phyloP scores from a whole-genome alignment of 495 filamentous ascomycete species.

The Neurospora sp. region DNA sequence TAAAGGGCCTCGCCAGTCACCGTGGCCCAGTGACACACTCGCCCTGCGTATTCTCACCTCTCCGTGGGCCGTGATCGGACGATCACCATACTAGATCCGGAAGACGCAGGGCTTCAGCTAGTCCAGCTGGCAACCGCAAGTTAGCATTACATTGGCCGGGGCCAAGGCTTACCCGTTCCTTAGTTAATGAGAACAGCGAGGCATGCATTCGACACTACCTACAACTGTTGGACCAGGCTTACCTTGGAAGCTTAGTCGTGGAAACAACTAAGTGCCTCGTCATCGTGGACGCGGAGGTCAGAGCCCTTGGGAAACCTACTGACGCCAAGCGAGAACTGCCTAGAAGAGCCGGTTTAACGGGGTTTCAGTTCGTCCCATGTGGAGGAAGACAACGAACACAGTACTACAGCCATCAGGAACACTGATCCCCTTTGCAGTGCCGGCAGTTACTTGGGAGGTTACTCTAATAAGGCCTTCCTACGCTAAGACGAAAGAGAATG shows the following conservation, averaged over 20 bases:
- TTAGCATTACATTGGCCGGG: neutral
- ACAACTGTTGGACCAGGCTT: neutral
- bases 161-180: neutral
- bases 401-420: neutral
- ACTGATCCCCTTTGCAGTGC: neutral
- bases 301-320: neutral
- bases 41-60: neutral
- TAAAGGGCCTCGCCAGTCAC: neutral
- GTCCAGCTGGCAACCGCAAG: neutral
- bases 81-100: neutral
- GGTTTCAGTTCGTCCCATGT: neutral
- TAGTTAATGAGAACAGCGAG: neutral
- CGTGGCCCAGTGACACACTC: neutral
- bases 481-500: neutral
- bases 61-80: neutral
- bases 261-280: neutral
- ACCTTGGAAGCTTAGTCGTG: neutral
- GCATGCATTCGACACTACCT: neutral
- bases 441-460: neutral
- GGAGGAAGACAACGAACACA: neutral
- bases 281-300: neutral
- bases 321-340: neutral
- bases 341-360: neutral
- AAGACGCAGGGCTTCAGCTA: neutral
- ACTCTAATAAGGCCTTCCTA: neutral